These are phyloP conservation scores for Ogataea trehalophila DNA, from an alignment of 805 yeast genomes.

Conservation along the genomic window DNA sequence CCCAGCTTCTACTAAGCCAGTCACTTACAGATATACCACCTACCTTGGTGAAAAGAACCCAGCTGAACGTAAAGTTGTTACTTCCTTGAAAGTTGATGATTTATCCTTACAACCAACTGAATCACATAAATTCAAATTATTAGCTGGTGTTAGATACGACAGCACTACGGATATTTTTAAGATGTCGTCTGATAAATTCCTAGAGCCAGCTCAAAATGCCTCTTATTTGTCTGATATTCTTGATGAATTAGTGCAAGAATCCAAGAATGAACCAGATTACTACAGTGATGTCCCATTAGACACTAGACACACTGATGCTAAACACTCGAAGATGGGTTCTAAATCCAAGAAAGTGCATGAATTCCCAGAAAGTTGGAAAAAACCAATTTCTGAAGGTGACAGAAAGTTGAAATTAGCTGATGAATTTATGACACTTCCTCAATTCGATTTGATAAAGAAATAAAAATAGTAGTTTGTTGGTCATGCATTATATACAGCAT, in stretches of 20 bases:
- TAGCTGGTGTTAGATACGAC: conserved; percentile 77
- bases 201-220: conserved; percentile 84
- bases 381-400: conserved; percentile 67
- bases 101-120: conserved; percentile 48
- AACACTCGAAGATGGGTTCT: conserved; percentile 34
- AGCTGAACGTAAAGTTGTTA: conserved; percentile 63
- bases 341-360: conserved; percentile 34
- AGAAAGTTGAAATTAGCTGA: conserved; percentile 28
- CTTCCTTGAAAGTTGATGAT: conserved; percentile 48
- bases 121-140: conserved; percentile 68
- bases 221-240: conserved; percentile 63
- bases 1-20: conserved; percentile 40
- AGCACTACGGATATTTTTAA: conserved; percentile 52
- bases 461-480: neutral
- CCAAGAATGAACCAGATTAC: conserved; percentile 56
- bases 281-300: conserved; percentile 81
- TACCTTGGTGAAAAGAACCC: conserved; percentile 71
- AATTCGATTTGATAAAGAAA: neutral
- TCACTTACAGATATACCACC: conserved; percentile 66
- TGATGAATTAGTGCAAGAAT: conserved; percentile 53
- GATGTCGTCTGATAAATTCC: conserved; percentile 59
- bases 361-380: conserved; percentile 80
- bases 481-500: too few species aligned
- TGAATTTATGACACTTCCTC: conserved; percentile 13
- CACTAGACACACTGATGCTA: conserved; percentile 57